Conservation (phyloP, 306 rosid genomes). For the Gillenia trifoliata region DNA sequence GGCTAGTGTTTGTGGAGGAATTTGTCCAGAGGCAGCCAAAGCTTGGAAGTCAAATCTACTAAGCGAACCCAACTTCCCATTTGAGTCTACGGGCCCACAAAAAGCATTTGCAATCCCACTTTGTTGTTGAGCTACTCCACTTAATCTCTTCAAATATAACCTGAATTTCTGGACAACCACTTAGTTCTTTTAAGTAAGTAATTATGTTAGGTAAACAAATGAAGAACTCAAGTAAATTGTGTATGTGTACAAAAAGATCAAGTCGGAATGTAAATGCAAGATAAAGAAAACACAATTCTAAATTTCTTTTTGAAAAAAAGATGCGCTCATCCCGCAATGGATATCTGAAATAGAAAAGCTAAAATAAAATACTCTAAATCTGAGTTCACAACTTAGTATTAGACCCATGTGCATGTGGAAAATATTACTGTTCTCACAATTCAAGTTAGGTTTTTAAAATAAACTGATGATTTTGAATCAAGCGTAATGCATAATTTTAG, state of each 20-base stretch:
- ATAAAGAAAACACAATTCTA: not conserved
- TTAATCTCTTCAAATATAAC: conserved; percentile 59
- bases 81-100: conserved; percentile 46
- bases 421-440: not conserved
- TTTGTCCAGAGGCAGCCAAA: conserved; percentile 64
- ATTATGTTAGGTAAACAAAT: not conserved
- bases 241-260: not conserved
- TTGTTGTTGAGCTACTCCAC: conserved; percentile 59
- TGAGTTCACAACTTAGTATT: not conserved
- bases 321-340: not conserved
- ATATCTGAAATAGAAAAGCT: not conserved
- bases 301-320: not conserved
- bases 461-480: not conserved
- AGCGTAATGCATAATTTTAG: not conserved
- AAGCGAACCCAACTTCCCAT: conserved; percentile 45
- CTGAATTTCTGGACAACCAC: conserved; percentile 50
- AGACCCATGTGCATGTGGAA: not conserved
- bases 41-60: conserved; percentile 47
- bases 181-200: not conserved
- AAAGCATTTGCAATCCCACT: conserved; percentile 49
- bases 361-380: not conserved
- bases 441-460: not conserved
- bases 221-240: not conserved
- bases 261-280: not conserved
- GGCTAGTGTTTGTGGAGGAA: conserved; percentile 70